A percentile compares a stretch with the other conserved stretches of the same genome.
Evolutionary conservation across 1,284 basidiomycete species (phyloP).

Genomic region (Naganishia sp.): DNA sequence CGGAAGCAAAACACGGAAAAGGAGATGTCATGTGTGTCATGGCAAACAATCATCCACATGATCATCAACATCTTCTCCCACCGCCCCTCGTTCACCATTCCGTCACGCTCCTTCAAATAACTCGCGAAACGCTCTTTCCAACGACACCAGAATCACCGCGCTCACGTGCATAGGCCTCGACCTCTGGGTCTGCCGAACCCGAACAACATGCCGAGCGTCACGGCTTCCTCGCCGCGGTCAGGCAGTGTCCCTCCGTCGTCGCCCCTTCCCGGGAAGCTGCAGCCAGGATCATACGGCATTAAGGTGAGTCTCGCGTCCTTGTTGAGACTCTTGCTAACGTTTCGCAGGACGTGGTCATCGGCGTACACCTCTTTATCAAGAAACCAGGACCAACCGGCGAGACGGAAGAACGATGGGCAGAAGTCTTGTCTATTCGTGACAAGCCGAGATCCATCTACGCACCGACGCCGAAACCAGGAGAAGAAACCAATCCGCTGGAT

Average conservation of each 20-base stretch:
- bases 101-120: not conserved
- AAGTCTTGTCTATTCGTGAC: conserved; percentile 88
- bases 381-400: conserved; percentile 72
- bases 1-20: conserved; percentile 7
- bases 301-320: not conserved
- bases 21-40: not conserved
- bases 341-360: conserved; percentile 74
- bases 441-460: conserved; percentile 65
- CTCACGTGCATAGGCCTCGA: not conserved
- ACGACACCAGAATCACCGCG: conserved; percentile 1
- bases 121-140: not conserved
- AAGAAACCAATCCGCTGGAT: conserved; percentile 57
- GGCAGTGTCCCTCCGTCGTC: conserved; percentile 6
- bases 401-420: conserved; percentile 83
- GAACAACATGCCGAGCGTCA: conserved; percentile 13
- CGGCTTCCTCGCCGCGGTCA: conserved; percentile 15
- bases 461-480: conserved; percentile 61
- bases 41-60: not conserved
- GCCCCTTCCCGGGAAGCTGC: conserved; percentile 11
- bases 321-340: not conserved
- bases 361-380: conserved; percentile 88
- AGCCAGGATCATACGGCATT: conserved; percentile 23
- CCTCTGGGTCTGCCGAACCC: not conserved
- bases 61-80: not conserved
- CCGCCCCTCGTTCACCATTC: not conserved